Conservation (phyloP, 768 basidiomycete species). For the Serpula lacrymans region DNA sequence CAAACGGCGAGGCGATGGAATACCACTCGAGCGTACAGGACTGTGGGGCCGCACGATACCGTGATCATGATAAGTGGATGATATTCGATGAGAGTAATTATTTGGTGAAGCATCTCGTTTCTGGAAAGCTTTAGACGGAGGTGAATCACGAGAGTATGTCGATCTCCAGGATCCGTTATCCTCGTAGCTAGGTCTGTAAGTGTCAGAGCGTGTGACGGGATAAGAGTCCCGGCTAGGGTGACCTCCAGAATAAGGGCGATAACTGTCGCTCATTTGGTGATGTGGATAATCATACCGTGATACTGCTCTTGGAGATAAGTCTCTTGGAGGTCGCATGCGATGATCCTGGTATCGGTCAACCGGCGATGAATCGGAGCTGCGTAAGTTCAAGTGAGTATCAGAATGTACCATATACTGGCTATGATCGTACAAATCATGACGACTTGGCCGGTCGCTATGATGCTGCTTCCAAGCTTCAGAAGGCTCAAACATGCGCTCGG, state of each 20-base stretch:
- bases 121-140: slow-evolving; percentile 20
- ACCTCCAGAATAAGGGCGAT: slow-evolving; percentile 39
- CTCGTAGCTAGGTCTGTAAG: slow-evolving; percentile 49
- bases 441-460: slow-evolving; percentile 41
- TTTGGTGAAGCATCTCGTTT: too few species aligned
- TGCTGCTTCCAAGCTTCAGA: slow-evolving; percentile 68
- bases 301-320: slow-evolving; percentile 32
- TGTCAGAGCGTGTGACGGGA: slow-evolving; percentile 38
- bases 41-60: slow-evolving; percentile 18
- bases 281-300: slow-evolving; percentile 30
- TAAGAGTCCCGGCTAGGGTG: slow-evolving; percentile 38
- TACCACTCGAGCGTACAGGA: slow-evolving; percentile 25
- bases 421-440: slow-evolving; percentile 39
- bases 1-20: slow-evolving; percentile 27
- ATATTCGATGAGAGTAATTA: too few species aligned
- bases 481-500: slow-evolving; percentile 66
- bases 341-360: slow-evolving; percentile 35
- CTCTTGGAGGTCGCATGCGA: slow-evolving; percentile 29
- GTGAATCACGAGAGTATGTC: slow-evolving; percentile 26
- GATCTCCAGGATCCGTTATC: slow-evolving; percentile 31
- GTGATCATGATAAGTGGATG: slow-evolving; percentile 19
- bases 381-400: slow-evolving; percentile 10
- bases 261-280: slow-evolving; percentile 44
- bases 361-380: slow-evolving; percentile 21
- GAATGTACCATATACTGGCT: slow-evolving; percentile 6